Evolutionary conservation across 176 grass and related monocot species (phyloP), one percentile per base, ranked within the genome.

Genomic region (Zea mays): DNA sequence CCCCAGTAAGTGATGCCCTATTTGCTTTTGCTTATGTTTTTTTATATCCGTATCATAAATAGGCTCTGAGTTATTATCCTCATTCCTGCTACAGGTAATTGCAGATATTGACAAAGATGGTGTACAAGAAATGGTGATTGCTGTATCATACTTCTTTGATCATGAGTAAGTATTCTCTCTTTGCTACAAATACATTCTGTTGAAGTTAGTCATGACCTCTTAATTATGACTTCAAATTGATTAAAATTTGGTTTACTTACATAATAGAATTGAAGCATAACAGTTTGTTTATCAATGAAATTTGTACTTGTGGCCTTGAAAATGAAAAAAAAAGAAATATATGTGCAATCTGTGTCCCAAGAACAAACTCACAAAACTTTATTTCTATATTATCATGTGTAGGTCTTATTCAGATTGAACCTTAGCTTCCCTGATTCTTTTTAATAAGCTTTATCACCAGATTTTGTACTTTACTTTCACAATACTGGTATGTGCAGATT

Each of bases 81-180:
- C 70, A 82, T 63, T 81, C 17, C 80, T 72, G 80, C 34, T 69
- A 58, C 65, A 98, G 96, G 92, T 98, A 61, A 94, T 98, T 90
- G 92, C 89, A 82, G 96, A 98, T 84, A 98, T 94, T 72, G 96
- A 98, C 75, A 83, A 84, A 77, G 96, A 98, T 71, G 96, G 87
- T 63, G 73, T 90, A 73, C 87, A 98, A 82, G 87, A 98, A 86
- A 94, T 98, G 91, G 42, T 98, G 75, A 93, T 98, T 65, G 83
- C 89, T 75, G 87, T 88, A 68, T 98, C 95, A 46, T 98, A 90
- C 74, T 98, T 87, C 81, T 94, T 98, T 86, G 95, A 98, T 77
- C 81, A 13, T 2, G 87, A 94, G 89, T 95, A 89, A 87, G 86
- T n/a, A 37, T 81, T 47, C 60, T 79, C 85, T 56, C 63, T 75